A percentile compares a stretch with the other conserved stretches of the same genome.
phyloP scores from a whole-genome alignment of 2,329 filamentous ascomycete species.

The Balansia obtecta region DNA sequence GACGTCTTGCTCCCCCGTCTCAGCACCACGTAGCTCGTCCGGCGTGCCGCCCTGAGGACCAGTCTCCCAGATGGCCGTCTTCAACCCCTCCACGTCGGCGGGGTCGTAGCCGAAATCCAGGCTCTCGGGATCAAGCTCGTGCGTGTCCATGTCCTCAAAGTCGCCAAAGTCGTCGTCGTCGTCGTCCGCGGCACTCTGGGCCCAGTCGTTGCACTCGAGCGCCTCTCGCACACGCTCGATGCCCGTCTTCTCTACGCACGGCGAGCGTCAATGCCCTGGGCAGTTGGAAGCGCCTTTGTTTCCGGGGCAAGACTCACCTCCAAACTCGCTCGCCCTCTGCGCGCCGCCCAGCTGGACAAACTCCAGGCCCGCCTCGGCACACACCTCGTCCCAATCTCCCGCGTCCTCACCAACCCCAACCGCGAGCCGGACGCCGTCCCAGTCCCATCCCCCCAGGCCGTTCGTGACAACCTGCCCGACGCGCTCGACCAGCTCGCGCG shows the following conservation, averaged over 20 bases:
- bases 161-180: slow-evolving; percentile 21
- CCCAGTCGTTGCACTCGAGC: slow-evolving; percentile 55
- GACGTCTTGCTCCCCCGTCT: slow-evolving; percentile 35
- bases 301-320: too few species aligned
- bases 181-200: slow-evolving; percentile 17
- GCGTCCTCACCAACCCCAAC: slow-evolving; percentile 41
- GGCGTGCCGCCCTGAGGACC: slow-evolving; percentile 12
- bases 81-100: slow-evolving; percentile 39
- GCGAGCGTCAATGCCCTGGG: too few species aligned
- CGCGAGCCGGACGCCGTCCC: slow-evolving; percentile 52
- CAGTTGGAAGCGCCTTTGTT: too few species aligned
- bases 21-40: slow-evolving; percentile 15
- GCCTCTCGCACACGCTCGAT: slow-evolving; percentile 48
- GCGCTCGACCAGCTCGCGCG: slow-evolving; percentile 32
- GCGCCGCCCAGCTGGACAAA: slow-evolving; percentile 41
- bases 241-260: slow-evolving; percentile 50
- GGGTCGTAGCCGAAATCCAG: slow-evolving; percentile 40
- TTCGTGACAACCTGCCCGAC: slow-evolving; percentile 43
- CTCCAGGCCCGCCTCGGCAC: slow-evolving; percentile 45
- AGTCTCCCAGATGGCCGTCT: slow-evolving; percentile 37
- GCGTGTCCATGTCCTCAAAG: slow-evolving; percentile 17
- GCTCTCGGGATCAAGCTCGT: slow-evolving; percentile 30
- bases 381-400: slow-evolving; percentile 50
- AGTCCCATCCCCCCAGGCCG: slow-evolving; percentile 46
- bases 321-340: slow-evolving; percentile 42